phyloP scores from a whole-genome alignment of 768 basidiomycete genomes.

The Dacryopinax primogenitus region DNA sequence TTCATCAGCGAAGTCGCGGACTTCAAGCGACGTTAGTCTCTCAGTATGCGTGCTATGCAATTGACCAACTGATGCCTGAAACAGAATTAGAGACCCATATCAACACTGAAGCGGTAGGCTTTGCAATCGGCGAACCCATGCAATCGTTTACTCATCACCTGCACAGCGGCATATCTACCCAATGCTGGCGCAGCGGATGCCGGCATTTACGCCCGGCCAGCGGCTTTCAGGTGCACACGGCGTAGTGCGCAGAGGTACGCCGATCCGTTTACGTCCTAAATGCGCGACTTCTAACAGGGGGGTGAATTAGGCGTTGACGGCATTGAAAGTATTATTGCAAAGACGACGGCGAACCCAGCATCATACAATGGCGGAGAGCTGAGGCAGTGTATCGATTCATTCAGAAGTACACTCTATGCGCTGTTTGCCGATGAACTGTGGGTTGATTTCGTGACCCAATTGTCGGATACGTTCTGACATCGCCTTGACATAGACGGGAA shows the following conservation, averaged over 20 bases:
- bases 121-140: not conserved
- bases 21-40: conserved; percentile 10
- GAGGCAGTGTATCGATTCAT: conserved; percentile 11
- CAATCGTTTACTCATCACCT: not conserved
- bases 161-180: conserved; percentile 11
- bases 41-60: not conserved
- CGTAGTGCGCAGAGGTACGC: not conserved
- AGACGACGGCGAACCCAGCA: conserved; percentile 4
- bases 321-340: conserved; percentile 8
- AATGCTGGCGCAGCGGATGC: conserved; percentile 10
- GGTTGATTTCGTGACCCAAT: not conserved
- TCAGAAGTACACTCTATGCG: conserved; percentile 9
- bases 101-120: conserved; percentile 12
- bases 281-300: conserved; percentile 7
- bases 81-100: conserved; percentile 10
- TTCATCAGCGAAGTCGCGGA: conserved; percentile 11
- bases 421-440: conserved; percentile 12
- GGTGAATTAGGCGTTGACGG: conserved; percentile 9
- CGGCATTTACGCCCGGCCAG: conserved; percentile 12
- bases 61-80: not conserved
- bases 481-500: not conserved
- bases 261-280: not conserved
- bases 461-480: not conserved
- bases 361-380: conserved; percentile 11
- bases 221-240: not conserved